phyloP scores from a whole-genome alignment of 2,329 filamentous ascomycete genomes.

The Pestalotiopsis sp. region DNA sequence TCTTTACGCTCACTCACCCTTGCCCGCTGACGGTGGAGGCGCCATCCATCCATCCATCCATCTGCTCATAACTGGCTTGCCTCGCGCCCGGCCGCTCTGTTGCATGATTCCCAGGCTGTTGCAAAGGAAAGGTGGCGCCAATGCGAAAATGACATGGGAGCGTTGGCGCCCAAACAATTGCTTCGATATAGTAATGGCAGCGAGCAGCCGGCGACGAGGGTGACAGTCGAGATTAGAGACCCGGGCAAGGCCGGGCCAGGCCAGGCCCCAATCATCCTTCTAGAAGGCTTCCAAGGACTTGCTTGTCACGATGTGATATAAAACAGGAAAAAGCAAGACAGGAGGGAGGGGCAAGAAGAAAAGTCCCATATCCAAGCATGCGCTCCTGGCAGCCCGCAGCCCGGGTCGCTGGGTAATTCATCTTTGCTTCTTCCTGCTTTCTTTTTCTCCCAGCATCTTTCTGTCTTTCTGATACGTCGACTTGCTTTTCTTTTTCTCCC shows the following conservation, averaged over 20 bases:
- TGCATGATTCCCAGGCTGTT: no score
- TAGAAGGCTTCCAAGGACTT: conserved; percentile 3
- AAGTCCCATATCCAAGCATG: not conserved
- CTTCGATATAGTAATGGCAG: no score
- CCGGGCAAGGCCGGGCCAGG: not conserved
- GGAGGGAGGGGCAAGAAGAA: not conserved
- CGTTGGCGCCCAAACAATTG: no score
- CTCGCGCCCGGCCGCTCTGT: no score
- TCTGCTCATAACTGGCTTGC: no score
- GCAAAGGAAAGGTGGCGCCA: no score
- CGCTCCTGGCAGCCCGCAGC: not conserved
- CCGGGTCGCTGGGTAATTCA: not conserved
- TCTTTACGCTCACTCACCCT: no score
- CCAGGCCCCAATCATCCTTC: not conserved
- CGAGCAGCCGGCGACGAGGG: no score
- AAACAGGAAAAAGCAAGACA: no score
- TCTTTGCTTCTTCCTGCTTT: not conserved
- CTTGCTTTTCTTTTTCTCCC: not conserved
- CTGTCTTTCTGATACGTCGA: not conserved
- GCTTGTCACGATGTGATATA: not conserved
- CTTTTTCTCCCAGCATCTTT: not conserved
- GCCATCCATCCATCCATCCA: no score
- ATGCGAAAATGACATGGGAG: no score
- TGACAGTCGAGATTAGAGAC: not conserved
- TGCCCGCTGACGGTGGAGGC: no score